Evolutionary conservation across 225 moss, liverwort and hornwort genomes (phyloP).

Genomic region (Polytrichum commune): DNA sequence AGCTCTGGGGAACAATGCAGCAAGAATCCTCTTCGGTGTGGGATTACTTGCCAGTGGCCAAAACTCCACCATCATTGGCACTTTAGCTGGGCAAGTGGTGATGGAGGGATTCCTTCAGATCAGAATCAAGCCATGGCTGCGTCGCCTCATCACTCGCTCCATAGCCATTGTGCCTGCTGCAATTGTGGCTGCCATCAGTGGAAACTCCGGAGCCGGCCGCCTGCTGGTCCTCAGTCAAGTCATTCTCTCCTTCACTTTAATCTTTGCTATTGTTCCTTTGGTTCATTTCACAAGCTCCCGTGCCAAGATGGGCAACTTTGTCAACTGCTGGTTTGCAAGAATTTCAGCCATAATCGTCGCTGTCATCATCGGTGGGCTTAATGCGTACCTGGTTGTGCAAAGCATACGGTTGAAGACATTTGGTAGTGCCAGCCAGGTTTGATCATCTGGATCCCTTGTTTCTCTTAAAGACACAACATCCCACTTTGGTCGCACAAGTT

Average conservation of each 20-base stretch:
- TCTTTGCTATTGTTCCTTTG: constrained; percentile 85
- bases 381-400: constrained; percentile 46
- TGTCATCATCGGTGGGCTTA: constrained; percentile 32
- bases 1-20: constrained; percentile 62
- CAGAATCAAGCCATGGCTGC: constrained; percentile 74
- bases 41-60: constrained; percentile 83
- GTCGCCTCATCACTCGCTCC: constrained; percentile 67
- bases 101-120: constrained; percentile 94
- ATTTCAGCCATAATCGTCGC: constrained; percentile 29
- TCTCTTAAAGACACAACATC: too few species aligned
- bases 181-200: constrained; percentile 68
- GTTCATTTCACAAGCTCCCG: constrained; percentile 86
- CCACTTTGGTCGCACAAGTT: too few species aligned
- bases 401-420: constrained; percentile 42
- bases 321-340: constrained; percentile 41
- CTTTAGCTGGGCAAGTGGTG: constrained; percentile 81
- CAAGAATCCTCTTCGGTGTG: constrained; percentile 74
- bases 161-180: constrained; percentile 84
- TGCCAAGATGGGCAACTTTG: constrained; percentile 83
- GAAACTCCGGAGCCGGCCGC: constrained; percentile 70
- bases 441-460: neutral
- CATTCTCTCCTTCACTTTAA: constrained; percentile 75
- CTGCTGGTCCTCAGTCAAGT: constrained; percentile 88
- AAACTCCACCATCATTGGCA: constrained; percentile 89
- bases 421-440: constrained; percentile 42